These are phyloP conservation scores for Theobroma grandiflorum DNA, from an alignment of 441 rosid genomes.

Conservation along the genomic window DNA sequence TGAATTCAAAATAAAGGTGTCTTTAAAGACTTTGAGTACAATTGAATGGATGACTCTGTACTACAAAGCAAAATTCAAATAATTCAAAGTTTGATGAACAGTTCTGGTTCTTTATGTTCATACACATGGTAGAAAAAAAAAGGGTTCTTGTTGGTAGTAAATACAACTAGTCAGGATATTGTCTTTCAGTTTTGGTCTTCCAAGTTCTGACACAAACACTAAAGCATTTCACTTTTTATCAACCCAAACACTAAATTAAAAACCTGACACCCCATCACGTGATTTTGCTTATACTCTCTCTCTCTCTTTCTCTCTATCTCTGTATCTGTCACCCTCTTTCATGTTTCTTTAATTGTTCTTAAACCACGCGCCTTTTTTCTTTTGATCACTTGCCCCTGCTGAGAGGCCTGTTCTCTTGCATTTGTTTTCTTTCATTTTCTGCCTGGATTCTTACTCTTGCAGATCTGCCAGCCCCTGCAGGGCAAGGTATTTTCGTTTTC, in stretches of 20 bases:
- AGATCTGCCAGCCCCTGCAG: constrained; percentile 55
- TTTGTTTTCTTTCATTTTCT: constrained; percentile 40
- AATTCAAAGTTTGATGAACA: constrained; percentile 3
- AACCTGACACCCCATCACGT: constrained; percentile 73
- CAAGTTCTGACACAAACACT: constrained; percentile 25
- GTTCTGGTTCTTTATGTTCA: neutral
- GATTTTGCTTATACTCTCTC: constrained; percentile 34
- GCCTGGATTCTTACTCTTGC: constrained; percentile 35
- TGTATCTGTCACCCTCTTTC: constrained; percentile 21
- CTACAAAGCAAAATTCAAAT: constrained; percentile 18
- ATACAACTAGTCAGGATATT: neutral
- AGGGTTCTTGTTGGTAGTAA: neutral
- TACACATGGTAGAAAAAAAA: neutral
- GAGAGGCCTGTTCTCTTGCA: neutral
- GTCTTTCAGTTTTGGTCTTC: constrained; percentile 21
- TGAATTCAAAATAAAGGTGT: constrained; percentile 8
- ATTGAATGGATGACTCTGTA: neutral
- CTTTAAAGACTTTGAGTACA: neutral
- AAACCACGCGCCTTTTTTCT: constrained; percentile 55
- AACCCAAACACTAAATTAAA: neutral
- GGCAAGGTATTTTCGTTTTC: constrained; percentile 48
- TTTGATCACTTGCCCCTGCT: constrained; percentile 14
- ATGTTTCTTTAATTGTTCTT: constrained; percentile 35
- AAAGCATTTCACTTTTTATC: constrained; percentile 20
- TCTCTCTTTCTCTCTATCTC: constrained; percentile 20